These are phyloP conservation scores for Chaetomium cochliodes DNA, from an alignment of 495 filamentous ascomycete species.

Conservation along the genomic window DNA sequence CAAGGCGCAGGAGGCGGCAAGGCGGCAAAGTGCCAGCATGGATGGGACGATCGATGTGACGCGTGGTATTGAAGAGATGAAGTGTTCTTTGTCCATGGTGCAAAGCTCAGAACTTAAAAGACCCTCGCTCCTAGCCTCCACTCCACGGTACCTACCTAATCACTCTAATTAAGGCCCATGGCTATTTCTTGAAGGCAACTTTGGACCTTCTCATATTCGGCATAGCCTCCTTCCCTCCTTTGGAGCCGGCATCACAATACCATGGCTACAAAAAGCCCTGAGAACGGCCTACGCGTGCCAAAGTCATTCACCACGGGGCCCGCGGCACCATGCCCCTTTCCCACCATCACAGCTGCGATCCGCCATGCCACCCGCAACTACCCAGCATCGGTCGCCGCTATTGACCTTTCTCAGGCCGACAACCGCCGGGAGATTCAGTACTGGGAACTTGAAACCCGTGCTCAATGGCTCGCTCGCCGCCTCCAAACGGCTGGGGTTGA, in stretches of 20 bases:
- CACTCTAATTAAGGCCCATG: no score
- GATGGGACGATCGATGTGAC: no score
- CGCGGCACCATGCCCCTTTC: background rate
- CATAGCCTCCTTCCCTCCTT: no score
- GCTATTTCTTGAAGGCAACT: no score
- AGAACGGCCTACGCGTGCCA: background rate
- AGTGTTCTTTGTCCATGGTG: no score
- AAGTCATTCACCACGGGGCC: background rate
- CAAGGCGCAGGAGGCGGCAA: no score
- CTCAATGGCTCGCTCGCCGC: slow-evolving; percentile 35
- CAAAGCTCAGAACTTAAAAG: no score
- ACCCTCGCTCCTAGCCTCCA: no score
- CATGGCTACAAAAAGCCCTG: background rate
- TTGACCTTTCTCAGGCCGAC: slow-evolving; percentile 11
- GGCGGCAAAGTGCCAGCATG: no score
- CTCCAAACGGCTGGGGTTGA: slow-evolving; percentile 30
- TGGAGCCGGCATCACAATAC: background rate
- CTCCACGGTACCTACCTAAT: no score
- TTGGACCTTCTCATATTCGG: no score
- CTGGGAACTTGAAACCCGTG: slow-evolving; percentile 33
- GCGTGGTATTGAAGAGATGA: no score
- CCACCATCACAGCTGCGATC: slow-evolving; percentile 4
- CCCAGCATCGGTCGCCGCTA: slow-evolving; percentile 8
- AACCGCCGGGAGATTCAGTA: slow-evolving; percentile 26
- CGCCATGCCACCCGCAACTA: slow-evolving; percentile 3